phyloP scores from a whole-genome alignment of 1,139 yeast genomes.

The Williopsis jadinii region DNA sequence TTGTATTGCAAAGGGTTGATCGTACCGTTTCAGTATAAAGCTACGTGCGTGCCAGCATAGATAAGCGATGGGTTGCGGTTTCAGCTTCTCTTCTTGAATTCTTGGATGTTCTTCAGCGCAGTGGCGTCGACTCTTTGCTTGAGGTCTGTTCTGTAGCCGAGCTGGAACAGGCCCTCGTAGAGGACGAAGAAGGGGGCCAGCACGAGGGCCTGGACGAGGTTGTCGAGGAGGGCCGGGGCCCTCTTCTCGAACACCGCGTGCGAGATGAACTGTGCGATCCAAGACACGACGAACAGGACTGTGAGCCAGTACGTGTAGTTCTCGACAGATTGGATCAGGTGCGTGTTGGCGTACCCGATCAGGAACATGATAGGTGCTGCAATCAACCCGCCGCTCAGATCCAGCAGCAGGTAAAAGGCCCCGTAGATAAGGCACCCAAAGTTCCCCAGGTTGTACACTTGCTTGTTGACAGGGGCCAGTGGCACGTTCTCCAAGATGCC shows the following conservation, averaged over 20 bases:
- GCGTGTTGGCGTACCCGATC: conserved; percentile 5
- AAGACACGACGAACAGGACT: conserved; percentile 43
- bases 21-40: no score
- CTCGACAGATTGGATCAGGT: conserved; percentile 19
- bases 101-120: conserved; percentile 28
- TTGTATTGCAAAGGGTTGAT: no score
- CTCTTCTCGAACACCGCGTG: conserved; percentile 77
- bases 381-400: conserved; percentile 34
- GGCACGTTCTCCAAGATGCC: conserved; percentile 24
- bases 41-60: no score
- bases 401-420: conserved; percentile 36
- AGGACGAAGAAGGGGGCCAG: conserved; percentile 88
- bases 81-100: conserved; percentile 7
- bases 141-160: conserved; percentile 55
- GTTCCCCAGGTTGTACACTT: conserved; percentile 10
- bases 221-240: conserved; percentile 85
- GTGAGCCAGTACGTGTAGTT: conserved; percentile 25
- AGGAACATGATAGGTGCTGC: conserved; percentile 30
- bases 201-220: conserved; percentile 74
- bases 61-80: no score
- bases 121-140: conserved; percentile 46
- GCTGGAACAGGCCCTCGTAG: conserved; percentile 63
- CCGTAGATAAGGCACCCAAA: conserved; percentile 32
- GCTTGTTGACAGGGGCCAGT: conserved; percentile 3
- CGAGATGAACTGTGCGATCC: conserved; percentile 89